Evolutionary conservation across 2,329 filamentous ascomycete species (phyloP), one percentile per base, ranked within the genome.

Genomic region (Aspergillus sp.): DNA sequence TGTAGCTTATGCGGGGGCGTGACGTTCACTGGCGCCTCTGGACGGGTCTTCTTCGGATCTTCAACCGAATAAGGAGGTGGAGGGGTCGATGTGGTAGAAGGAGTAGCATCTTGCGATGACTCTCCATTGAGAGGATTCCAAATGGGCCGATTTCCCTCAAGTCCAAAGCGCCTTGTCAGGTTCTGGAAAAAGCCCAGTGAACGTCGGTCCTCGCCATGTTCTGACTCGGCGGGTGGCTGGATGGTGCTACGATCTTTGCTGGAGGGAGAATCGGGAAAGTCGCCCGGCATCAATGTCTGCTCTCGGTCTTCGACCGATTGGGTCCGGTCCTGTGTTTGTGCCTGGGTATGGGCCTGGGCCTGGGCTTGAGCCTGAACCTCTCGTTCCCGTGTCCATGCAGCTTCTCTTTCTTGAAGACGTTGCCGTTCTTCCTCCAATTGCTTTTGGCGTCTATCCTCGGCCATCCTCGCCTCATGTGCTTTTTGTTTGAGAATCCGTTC

Each of bases 401-500:
- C 71, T 68, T 82, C 75, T 58, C 82, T 81, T 60, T 87, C 82
- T 51, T 83, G 81, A 19, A 91, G 83, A 32, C 79, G 80, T 64
- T 83, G 82, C 58, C 87, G 83, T 65, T 95, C 90, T 45, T 84
- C 82, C 56, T 89, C 87, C 5, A 91, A 70, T 33, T 88, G 65
- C 64, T 86, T 86, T 64, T 87, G 85, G 45, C 89, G 82, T 67
- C 90, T 85, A 62, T 89, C 88, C 65, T 96, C 92, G 0, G 90
- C 91, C 58, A 97, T 85, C 48, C 89, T 84, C 5, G 90, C 89
- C 70, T 97, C 91, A 2, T 89, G 89, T 17, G 88, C 90, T 74
- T 95, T 95, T 49, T 87, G 87, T 35, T 90, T 84, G 19, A 99
- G 79, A 56, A 99, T 97, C 46, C 94, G 87, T 65, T 96, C 90